These are phyloP conservation scores for Pythium dissimile DNA, from an alignment of 352 stramenopile genomes.

Conservation along the genomic window DNA sequence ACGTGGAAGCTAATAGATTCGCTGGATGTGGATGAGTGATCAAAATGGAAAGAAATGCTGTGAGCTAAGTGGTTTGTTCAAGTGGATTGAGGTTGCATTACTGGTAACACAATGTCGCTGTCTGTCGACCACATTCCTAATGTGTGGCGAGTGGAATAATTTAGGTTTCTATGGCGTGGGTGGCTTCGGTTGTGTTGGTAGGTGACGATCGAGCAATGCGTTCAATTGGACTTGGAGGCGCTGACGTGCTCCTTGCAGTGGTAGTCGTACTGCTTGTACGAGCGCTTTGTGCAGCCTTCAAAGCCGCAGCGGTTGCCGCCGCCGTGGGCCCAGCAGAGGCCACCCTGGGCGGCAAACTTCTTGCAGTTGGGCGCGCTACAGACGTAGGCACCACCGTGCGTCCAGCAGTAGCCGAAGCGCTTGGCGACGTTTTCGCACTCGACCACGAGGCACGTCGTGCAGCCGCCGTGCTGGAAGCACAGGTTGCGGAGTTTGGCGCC, in stretches of 20 bases:
- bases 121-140: slow-evolving; percentile 11
- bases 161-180: slow-evolving; percentile 16
- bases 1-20: no score
- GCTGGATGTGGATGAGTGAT: no score
- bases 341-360: slow-evolving; percentile 28
- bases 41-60: not conserved
- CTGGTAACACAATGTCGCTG: slow-evolving; percentile 1
- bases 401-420: slow-evolving; percentile 29
- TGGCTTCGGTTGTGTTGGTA: not conserved
- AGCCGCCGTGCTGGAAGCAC: slow-evolving; percentile 26
- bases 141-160: slow-evolving; percentile 11
- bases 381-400: slow-evolving; percentile 23
- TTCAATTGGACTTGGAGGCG: no score
- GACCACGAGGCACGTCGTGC: slow-evolving; percentile 13
- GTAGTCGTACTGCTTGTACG: no score
- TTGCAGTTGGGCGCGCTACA: slow-evolving; percentile 17
- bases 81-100: not conserved
- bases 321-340: no score
- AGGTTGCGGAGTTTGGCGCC: slow-evolving; percentile 22
- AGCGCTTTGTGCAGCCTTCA: no score
- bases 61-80: not conserved
- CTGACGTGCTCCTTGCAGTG: no score
- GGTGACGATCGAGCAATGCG: no score
- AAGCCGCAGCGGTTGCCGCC: no score
- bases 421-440: slow-evolving; percentile 21